A percentile compares a stretch with the other conserved stretches of the same genome.
These are phyloP conservation scores for Ophiocordyceps unilateralis DNA, from an alignment of 2,329 filamentous ascomycete genomes.

Conservation along the genomic window DNA sequence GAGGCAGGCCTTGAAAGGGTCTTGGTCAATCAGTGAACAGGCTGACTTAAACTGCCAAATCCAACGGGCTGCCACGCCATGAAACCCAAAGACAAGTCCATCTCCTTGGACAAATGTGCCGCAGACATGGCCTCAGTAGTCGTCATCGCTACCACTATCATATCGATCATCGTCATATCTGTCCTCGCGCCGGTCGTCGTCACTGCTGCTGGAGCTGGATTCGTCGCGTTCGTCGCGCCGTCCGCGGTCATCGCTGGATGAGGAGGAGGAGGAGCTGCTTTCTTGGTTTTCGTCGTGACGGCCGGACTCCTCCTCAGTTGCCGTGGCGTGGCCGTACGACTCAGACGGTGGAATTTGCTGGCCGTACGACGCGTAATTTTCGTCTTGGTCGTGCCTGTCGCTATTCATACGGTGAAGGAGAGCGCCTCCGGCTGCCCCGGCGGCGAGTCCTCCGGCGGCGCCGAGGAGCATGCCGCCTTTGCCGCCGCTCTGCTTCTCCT, in stretches of 20 bases:
- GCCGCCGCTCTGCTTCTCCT: conserved; percentile 22
- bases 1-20: too few species aligned
- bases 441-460: conserved; percentile 40
- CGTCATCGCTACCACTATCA: conserved; percentile 13
- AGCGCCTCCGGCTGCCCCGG: conserved; percentile 39
- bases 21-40: too few species aligned
- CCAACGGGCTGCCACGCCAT: too few species aligned
- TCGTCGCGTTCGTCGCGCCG: conserved; percentile 13
- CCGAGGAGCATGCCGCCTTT: conserved; percentile 38
- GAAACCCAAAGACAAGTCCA: too few species aligned
- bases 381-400: conserved; percentile 4
- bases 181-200: neutral
- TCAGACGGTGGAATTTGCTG: neutral
- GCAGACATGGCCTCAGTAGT: conserved; percentile 8
- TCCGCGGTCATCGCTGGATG: conserved; percentile 25
- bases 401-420: conserved; percentile 35
- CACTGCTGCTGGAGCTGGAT: conserved; percentile 30
- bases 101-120: too few species aligned
- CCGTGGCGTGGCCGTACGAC: neutral
- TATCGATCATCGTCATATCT: conserved; percentile 15
- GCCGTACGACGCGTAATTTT: conserved; percentile 2
- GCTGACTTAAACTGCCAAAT: too few species aligned
- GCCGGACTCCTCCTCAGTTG: conserved; percentile 17
- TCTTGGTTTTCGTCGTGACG: neutral
- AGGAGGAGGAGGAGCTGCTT: conserved; percentile 18